These are phyloP conservation scores for Citrus medica DNA, from an alignment of 345 rosid species.

Conservation along the genomic window DNA sequence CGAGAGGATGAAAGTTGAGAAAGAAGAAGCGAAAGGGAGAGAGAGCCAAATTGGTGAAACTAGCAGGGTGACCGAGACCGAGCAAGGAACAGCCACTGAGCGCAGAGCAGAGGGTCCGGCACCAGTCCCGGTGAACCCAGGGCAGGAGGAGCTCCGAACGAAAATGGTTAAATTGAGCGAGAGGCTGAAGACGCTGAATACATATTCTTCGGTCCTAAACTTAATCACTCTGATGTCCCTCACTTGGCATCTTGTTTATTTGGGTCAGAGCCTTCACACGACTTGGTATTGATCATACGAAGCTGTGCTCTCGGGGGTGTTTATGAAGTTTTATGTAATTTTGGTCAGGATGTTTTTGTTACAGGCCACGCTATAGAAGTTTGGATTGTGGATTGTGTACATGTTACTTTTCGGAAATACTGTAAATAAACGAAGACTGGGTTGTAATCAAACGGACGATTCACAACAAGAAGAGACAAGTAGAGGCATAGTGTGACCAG, in stretches of 20 bases:
- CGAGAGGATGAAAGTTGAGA: conserved; percentile 66
- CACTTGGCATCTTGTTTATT: conserved; percentile 61
- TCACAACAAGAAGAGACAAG: neutral
- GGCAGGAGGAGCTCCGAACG: conserved; percentile 21
- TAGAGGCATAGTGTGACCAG: neutral
- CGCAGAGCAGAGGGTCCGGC: conserved; percentile 3
- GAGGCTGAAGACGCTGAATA: conserved; percentile 63
- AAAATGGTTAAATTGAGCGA: conserved; percentile 34
- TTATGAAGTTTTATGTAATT: neutral
- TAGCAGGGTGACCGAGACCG: neutral
- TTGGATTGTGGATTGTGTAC: neutral
- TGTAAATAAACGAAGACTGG: neutral
- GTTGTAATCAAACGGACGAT: no score
- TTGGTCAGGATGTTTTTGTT: neutral
- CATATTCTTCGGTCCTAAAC: conserved; percentile 60
- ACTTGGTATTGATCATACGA: conserved; percentile 5
- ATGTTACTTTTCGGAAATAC: neutral
- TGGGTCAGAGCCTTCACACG: conserved; percentile 42
- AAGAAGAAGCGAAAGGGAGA: conserved; percentile 77
- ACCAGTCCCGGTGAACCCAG: conserved; percentile 4
- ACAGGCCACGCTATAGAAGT: neutral
- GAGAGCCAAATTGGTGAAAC: conserved; percentile 16
- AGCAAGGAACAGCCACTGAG: neutral
- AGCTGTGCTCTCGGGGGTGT: neutral
- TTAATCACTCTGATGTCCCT: conserved; percentile 54